These are phyloP conservation scores for Dysphania ambrosioides DNA, from an alignment of 148 eudicot species.

Conservation along the genomic window DNA sequence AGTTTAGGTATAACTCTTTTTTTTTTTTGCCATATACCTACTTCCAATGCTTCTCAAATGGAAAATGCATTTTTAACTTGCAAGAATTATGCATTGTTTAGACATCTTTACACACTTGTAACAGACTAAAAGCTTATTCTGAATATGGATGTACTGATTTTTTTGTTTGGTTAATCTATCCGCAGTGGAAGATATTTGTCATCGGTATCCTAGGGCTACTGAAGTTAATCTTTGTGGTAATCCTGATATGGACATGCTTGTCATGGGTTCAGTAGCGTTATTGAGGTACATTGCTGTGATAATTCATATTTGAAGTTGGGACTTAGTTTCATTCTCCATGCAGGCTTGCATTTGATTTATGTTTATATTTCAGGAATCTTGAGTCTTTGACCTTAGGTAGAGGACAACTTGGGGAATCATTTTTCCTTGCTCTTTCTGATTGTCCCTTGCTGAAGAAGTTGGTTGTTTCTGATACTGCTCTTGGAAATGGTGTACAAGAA, in stretches of 20 bases:
- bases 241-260: constrained; percentile 58
- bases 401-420: constrained; percentile 72
- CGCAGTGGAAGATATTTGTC: constrained; percentile 91
- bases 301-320: not conserved
- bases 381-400: constrained; percentile 69
- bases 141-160: not conserved
- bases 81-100: too few species aligned
- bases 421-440: constrained; percentile 67
- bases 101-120: too few species aligned
- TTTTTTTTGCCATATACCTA: too few species aligned
- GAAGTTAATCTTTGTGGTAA: constrained; percentile 64
- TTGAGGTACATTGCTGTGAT: constrained; percentile 46
- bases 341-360: constrained; percentile 23
- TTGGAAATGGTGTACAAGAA: constrained; percentile 89
- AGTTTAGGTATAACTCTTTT: too few species aligned
- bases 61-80: too few species aligned
- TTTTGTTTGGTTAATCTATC: constrained; percentile 6
- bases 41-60: too few species aligned
- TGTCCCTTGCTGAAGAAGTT: constrained; percentile 66
- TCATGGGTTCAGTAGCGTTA: constrained; percentile 62
- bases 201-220: constrained; percentile 78
- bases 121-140: too few species aligned
- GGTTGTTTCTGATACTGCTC: constrained; percentile 68
- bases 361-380: constrained; percentile 53
- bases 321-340: not conserved